phyloP scores from a whole-genome alignment of 345 rosid species.

The Brassica cretica region DNA sequence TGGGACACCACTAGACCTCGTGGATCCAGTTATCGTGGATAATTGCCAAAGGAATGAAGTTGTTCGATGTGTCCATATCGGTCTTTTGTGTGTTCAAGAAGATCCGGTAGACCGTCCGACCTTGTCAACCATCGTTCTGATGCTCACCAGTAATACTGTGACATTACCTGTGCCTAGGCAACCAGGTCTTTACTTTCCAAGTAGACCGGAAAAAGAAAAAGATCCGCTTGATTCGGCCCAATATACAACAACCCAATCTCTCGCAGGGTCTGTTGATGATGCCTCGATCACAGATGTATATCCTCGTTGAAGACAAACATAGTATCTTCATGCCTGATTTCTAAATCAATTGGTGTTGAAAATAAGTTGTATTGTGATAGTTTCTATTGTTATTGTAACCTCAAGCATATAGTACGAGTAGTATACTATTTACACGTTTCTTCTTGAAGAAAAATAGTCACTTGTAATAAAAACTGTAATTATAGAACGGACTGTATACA shows the following conservation, averaged over 20 bases:
- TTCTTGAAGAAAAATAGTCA: background rate
- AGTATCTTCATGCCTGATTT: background rate
- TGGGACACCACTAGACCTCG: conserved; percentile 44
- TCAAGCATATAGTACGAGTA: conserved; percentile 6
- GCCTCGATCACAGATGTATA: conserved; percentile 45
- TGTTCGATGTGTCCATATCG: conserved; percentile 55
- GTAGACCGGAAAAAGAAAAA: conserved; percentile 8
- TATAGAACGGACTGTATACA: background rate
- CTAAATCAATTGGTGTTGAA: background rate
- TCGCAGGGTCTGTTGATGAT: conserved; percentile 41
- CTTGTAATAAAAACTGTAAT: background rate
- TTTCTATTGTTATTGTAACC: conserved; percentile 7
- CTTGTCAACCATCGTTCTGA: conserved; percentile 46
- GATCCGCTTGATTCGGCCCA: conserved; percentile 20
- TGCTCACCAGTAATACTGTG: conserved; percentile 44
- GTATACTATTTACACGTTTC: background rate
- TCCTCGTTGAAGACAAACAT: conserved; percentile 42
- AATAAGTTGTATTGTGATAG: background rate
- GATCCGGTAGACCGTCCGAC: conserved; percentile 57
- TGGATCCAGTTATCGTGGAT: conserved; percentile 46
- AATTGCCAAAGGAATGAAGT: conserved; percentile 46
- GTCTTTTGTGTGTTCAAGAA: conserved; percentile 65
- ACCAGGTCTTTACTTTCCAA: conserved; percentile 46
- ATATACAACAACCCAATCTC: conserved; percentile 23
- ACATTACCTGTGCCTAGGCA: conserved; percentile 42